phyloP scores from a whole-genome alignment of 345 rosid genomes.

The Sisymbrium irio region DNA sequence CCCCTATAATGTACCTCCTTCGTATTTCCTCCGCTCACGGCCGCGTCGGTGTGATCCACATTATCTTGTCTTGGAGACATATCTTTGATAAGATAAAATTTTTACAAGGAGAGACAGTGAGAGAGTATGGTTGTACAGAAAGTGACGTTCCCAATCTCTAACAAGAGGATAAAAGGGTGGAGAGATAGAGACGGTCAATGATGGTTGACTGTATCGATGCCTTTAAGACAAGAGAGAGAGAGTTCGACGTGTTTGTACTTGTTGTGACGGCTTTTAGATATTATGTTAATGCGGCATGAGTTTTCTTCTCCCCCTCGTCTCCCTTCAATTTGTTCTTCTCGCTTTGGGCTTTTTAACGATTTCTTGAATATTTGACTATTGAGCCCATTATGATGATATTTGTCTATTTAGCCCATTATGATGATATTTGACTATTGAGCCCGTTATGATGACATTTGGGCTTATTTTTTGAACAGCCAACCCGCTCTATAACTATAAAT shows the following conservation, averaged over 20 bases:
- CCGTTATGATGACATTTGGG: too few species aligned
- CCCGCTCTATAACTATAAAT: too few species aligned
- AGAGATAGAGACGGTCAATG: background rate
- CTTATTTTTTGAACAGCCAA: too few species aligned
- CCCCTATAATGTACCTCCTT: slow-evolving; percentile 54
- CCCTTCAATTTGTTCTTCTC: too few species aligned
- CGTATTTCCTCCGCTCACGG: background rate
- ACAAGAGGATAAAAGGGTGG: background rate
- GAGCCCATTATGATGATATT: too few species aligned
- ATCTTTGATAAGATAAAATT: background rate
- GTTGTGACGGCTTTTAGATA: background rate
- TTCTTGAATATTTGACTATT: too few species aligned
- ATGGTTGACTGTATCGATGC: slow-evolving; percentile 17
- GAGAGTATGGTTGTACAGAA: background rate
- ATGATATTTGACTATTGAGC: too few species aligned
- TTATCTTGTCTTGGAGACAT: slow-evolving; percentile 2
- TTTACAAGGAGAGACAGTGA: background rate
- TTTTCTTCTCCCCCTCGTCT: background rate
- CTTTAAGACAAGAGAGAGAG: too few species aligned
- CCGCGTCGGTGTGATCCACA: background rate
- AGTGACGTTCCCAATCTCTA: background rate
- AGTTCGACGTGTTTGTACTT: background rate
- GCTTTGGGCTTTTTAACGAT: too few species aligned
- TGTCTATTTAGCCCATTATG: too few species aligned
- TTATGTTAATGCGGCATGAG: background rate